Conservation (phyloP, 179 eudicot species). For the Spergularia azorica region DNA sequence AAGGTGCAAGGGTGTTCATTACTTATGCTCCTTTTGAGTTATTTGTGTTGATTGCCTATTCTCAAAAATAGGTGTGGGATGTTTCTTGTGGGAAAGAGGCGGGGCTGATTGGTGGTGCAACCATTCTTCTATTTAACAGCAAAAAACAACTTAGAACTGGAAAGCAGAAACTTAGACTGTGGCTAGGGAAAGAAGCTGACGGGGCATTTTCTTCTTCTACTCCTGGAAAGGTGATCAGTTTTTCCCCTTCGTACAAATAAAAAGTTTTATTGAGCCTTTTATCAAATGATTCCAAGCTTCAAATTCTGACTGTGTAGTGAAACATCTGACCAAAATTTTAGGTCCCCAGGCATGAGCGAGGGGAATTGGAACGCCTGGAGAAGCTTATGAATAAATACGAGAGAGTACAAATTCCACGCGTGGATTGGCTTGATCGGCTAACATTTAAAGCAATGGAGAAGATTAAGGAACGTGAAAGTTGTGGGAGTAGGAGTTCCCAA, state of each 20-base stretch:
- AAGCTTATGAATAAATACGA: constrained; percentile 98
- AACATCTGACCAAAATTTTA: constrained; percentile 23
- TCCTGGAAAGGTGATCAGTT: constrained; percentile 78
- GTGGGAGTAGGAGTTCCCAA: constrained; percentile 73
- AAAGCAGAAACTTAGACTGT: constrained; percentile 92
- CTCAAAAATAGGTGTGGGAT: constrained; percentile 75
- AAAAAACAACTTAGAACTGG: constrained; percentile 97
- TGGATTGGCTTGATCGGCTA: constrained; percentile 98
- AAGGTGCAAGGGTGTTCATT: neutral
- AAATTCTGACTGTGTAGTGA: constrained; percentile 8
- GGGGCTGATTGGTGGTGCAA: constrained; percentile 95
- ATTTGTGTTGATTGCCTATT: constrained; percentile 7
- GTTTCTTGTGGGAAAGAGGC: constrained; percentile 85
- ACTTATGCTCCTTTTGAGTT: constrained; percentile 1
- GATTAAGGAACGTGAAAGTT: constrained; percentile 85
- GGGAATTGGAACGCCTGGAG: constrained; percentile 94
- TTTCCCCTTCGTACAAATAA: neutral
- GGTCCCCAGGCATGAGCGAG: constrained; percentile 98
- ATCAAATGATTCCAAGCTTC: constrained; percentile 12
- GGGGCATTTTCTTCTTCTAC: constrained; percentile 79
- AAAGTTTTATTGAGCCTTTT: neutral
- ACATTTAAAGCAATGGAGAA: constrained; percentile 93
- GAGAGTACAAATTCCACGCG: constrained; percentile 91
- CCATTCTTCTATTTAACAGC: constrained; percentile 82
- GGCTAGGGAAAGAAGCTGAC: constrained; percentile 89